phyloP scores from a whole-genome alignment of 441 rosid genomes.

The Mallotus repandus region DNA sequence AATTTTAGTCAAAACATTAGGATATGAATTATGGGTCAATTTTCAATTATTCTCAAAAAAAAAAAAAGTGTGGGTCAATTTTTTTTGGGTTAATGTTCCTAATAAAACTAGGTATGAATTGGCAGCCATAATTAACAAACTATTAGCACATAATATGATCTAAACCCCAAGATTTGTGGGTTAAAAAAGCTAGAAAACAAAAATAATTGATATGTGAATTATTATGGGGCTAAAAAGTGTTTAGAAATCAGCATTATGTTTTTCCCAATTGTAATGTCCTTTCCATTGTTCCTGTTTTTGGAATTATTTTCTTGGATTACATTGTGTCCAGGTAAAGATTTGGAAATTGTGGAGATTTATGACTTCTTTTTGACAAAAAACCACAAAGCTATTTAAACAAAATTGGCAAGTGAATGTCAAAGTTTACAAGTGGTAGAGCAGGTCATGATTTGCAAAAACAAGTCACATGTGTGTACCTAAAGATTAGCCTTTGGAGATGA shows the following conservation, averaged over 20 bases:
- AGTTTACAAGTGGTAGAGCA: conserved; percentile 19
- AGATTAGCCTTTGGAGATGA: background rate
- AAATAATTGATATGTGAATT: background rate
- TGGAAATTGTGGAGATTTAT: conserved; percentile 14
- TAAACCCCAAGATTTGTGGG: background rate
- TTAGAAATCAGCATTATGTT: background rate
- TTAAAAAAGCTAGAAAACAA: background rate
- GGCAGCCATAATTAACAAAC: background rate
- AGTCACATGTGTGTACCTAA: conserved; percentile 24
- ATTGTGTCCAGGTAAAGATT: conserved; percentile 30
- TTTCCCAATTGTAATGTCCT: conserved; percentile 19
- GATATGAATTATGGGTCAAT: conserved; percentile 2
- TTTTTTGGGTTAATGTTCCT: background rate
- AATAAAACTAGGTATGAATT: conserved; percentile 6
- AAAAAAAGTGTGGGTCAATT: background rate
- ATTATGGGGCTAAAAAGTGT: conserved; percentile 7
- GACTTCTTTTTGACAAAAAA: conserved; percentile 33
- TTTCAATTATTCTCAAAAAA: too few species aligned
- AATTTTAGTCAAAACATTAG: conserved; percentile 13
- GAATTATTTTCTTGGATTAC: conserved; percentile 16
- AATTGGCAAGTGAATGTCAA: conserved; percentile 29
- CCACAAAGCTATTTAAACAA: background rate
- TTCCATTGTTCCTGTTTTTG: conserved; percentile 17
- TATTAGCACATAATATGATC: background rate
- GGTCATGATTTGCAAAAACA: conserved; percentile 27